Conservation (phyloP, 441 rosid species). For the Cnidoscolus chayamansa region DNA sequence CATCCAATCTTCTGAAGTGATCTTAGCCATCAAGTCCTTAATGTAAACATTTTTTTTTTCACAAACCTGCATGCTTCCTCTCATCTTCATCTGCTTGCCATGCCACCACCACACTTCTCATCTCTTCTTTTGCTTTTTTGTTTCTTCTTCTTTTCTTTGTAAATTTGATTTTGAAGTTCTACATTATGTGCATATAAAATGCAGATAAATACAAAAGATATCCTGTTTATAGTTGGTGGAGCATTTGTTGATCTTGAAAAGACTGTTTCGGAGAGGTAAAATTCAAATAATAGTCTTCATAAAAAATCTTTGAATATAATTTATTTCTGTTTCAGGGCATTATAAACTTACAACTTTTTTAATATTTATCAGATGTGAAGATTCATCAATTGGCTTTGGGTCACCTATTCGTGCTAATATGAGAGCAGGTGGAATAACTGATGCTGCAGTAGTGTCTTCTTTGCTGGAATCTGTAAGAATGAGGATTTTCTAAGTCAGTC, state of each 20-base stretch:
- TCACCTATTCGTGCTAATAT: conserved; percentile 95
- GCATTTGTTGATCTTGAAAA: conserved; percentile 92
- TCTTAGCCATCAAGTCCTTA: too few species aligned
- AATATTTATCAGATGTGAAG: conserved; percentile 67
- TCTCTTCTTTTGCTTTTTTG: too few species aligned
- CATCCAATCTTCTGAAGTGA: too few species aligned
- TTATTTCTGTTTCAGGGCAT: conserved; percentile 19
- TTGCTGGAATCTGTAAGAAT: conserved; percentile 78
- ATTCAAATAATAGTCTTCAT: conserved; percentile 6
- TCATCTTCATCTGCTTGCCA: too few species aligned
- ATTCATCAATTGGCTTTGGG: conserved; percentile 94
- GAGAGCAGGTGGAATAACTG: conserved; percentile 65
- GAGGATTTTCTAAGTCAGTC: conserved; percentile 13
- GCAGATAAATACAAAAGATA: conserved; percentile 89
- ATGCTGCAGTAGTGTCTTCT: conserved; percentile 73
- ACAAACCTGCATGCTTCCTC: too few species aligned
- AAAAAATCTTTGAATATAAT: conserved; percentile 2
- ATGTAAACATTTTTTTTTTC: too few species aligned
- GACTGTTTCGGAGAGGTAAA: conserved; percentile 89
- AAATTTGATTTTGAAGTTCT: conserved; percentile 5
- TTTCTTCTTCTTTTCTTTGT: background rate
- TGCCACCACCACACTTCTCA: too few species aligned
- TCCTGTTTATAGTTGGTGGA: conserved; percentile 94
- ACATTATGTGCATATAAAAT: conserved; percentile 13
- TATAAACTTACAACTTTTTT: conserved; percentile 21